A percentile compares a stretch with the other conserved stretches of the same genome.
phyloP scores from a whole-genome alignment of 2,329 filamentous ascomycete genomes.

The Fusarium sp. region DNA sequence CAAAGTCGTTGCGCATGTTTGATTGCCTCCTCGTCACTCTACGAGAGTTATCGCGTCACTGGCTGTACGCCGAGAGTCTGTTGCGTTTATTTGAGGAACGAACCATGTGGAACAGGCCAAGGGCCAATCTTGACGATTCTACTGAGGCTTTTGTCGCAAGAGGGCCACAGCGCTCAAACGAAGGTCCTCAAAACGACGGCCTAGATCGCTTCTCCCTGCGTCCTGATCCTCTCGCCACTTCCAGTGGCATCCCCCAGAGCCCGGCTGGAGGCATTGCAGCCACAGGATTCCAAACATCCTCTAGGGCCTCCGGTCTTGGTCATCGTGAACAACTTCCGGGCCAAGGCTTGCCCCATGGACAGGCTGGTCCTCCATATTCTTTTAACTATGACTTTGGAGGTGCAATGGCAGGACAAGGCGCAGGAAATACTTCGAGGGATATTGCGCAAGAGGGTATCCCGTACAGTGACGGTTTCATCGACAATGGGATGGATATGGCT shows the following conservation, averaged over 20 bases:
- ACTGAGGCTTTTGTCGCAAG: slow-evolving; percentile 8
- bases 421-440: slow-evolving; percentile 4
- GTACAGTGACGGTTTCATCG: slow-evolving; percentile 32
- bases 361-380: slow-evolving; percentile 18
- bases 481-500: slow-evolving; percentile 20
- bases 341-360: slow-evolving; percentile 13
- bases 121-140: background rate
- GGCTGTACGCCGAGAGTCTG: slow-evolving; percentile 49
- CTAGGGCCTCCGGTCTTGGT: background rate
- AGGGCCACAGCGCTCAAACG: slow-evolving; percentile 1
- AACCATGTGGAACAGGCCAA: slow-evolving; percentile 29
- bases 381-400: slow-evolving; percentile 31
- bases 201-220: slow-evolving; percentile 35
- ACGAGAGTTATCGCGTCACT: slow-evolving; percentile 44
- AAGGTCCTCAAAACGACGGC: background rate
- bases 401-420: background rate
- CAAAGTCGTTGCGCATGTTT: slow-evolving; percentile 45
- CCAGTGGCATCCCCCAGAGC: slow-evolving; percentile 7
- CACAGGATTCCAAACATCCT: slow-evolving; percentile 19
- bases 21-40: slow-evolving; percentile 47
- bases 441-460: slow-evolving; percentile 20
- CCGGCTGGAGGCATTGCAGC: slow-evolving; percentile 4
- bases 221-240: slow-evolving; percentile 18
- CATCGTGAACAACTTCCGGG: slow-evolving; percentile 1
- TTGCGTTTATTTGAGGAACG: slow-evolving; percentile 46